These are phyloP conservation scores for Musa acuminata DNA, from an alignment of 176 grass and related monocot species.

Conservation along the genomic window DNA sequence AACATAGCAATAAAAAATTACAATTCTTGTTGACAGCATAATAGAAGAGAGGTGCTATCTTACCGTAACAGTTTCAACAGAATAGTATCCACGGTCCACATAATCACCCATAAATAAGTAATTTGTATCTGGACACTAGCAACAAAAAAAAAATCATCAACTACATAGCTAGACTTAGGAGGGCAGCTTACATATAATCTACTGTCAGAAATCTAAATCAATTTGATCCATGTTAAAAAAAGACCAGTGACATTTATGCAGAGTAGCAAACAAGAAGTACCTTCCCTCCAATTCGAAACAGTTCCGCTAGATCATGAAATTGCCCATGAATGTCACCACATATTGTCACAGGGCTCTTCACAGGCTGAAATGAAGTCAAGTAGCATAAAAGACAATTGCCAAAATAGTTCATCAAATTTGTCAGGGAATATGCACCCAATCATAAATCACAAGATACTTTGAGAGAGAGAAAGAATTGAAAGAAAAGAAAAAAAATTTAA, in stretches of 20 bases:
- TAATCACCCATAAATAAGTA: constrained; percentile 81
- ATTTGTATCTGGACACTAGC: constrained; percentile 64
- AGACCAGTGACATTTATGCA: background rate
- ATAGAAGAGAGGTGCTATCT: background rate
- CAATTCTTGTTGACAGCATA: background rate
- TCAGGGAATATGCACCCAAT: background rate
- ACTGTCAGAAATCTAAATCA: background rate
- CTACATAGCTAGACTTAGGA: background rate
- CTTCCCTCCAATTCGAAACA: constrained; percentile 68
- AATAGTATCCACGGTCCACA: constrained; percentile 69
- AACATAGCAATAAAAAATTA: background rate
- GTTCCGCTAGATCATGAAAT: constrained; percentile 69
- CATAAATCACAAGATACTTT: background rate
- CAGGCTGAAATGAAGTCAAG: constrained; percentile 34
- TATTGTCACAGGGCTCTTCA: constrained; percentile 65
- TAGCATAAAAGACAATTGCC: background rate
- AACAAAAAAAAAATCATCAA: background rate
- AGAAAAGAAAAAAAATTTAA: background rate
- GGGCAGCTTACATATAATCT: background rate
- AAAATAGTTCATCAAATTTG: background rate
- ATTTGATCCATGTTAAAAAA: too few species aligned
- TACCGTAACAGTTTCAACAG: constrained; percentile 66
- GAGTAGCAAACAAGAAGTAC: constrained; percentile 19
- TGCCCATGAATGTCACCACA: constrained; percentile 80
- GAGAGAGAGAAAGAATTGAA: background rate